A percentile compares a stretch with the other conserved stretches of the same genome.
Evolutionary conservation across 1,139 yeast species (phyloP).

Genomic region (Kodamaea plutei): DNA sequence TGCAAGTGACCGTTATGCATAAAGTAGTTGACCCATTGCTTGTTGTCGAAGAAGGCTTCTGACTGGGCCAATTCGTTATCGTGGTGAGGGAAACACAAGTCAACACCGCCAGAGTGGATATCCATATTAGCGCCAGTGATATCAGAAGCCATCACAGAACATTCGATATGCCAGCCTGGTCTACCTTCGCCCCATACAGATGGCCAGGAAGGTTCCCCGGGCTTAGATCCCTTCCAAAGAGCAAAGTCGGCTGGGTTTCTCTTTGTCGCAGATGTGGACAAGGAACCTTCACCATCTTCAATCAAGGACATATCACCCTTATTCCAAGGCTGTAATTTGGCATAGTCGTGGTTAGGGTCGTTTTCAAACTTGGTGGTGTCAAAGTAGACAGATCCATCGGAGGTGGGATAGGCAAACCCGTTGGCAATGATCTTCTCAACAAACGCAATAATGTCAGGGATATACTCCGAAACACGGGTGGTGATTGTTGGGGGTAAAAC

Average conservation of each 20-base stretch:
- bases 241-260: constrained; percentile 85
- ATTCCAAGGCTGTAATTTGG: constrained; percentile 98
- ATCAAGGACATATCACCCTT: constrained; percentile 82
- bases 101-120: constrained; percentile 96
- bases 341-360: constrained; percentile 71
- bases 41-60: constrained; percentile 84
- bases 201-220: constrained; percentile 96
- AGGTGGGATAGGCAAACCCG: constrained; percentile 80
- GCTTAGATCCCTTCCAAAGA: constrained; percentile 92
- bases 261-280: constrained; percentile 54
- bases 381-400: constrained; percentile 92
- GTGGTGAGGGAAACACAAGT: constrained; percentile 98
- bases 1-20: constrained; percentile 96
- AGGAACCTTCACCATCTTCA: constrained; percentile 94
- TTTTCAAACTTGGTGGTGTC: constrained; percentile 81
- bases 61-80: constrained; percentile 97
- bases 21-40: constrained; percentile 96
- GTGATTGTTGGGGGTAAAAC: constrained; percentile 82
- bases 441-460: constrained; percentile 83
- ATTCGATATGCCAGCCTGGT: constrained; percentile 99
- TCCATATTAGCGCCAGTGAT: constrained; percentile 81
- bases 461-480: constrained; percentile 95
- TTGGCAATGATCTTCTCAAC: constrained; percentile 70
- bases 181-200: constrained; percentile 98
- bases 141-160: constrained; percentile 98